A percentile compares a stretch with the other conserved stretches of the same genome.
Conservation (phyloP, 441 rosid species). For the Macaranga tanarius region DNA sequence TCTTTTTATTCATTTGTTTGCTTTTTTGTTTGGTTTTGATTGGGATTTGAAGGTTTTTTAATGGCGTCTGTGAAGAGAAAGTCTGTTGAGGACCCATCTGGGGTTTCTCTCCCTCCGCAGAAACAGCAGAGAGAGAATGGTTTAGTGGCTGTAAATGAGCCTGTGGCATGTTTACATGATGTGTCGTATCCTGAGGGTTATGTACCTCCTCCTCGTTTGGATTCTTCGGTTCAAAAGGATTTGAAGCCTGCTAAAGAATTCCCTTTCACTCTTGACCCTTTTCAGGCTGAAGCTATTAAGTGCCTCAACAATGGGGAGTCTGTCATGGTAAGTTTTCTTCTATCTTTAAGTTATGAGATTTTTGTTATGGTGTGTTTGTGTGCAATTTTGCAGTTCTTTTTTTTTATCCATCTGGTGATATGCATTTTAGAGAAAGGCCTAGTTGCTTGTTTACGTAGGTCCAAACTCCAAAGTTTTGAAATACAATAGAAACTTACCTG, state of each 20-base stretch:
- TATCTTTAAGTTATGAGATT: not conserved
- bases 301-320: conserved; percentile 87
- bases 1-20: not conserved
- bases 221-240: conserved; percentile 23
- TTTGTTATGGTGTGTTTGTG: not conserved
- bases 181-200: conserved; percentile 82
- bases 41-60: conserved; percentile 5
- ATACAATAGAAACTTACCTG: not conserved
- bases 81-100: conserved; percentile 35
- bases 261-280: conserved; percentile 89
- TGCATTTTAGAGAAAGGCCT: not conserved
- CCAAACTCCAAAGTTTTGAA: not conserved
- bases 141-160: conserved; percentile 30
- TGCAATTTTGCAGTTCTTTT: not conserved
- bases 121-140: conserved; percentile 50
- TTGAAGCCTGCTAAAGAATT: conserved; percentile 75
- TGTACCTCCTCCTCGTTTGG: conserved; percentile 36
- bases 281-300: conserved; percentile 91
- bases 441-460: not conserved
- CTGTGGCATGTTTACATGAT: conserved; percentile 73
- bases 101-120: conserved; percentile 38
- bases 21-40: not conserved
- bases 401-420: not conserved
- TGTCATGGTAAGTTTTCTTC: conserved; percentile 62
- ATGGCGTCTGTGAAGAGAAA: conserved; percentile 75